Conservation (phyloP, 2,329 filamentous ascomycete genomes). For the Fragosphaeria purpurea region DNA sequence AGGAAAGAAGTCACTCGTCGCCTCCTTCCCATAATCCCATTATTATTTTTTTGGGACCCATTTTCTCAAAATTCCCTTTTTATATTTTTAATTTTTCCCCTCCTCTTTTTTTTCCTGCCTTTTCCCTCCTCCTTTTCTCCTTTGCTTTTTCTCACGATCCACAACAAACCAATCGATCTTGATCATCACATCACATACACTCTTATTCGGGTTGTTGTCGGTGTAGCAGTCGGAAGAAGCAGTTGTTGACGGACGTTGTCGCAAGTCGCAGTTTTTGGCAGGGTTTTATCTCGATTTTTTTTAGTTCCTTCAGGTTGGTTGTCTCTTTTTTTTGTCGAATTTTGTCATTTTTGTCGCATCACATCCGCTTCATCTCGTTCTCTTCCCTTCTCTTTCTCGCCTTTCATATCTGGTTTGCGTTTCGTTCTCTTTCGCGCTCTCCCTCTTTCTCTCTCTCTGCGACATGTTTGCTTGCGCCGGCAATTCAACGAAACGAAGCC, state of each 20-base stretch:
- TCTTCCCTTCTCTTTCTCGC: no score
- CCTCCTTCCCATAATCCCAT: slow-evolving; percentile 8
- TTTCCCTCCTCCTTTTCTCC: slow-evolving; percentile 13
- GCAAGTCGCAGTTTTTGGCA: slow-evolving; percentile 11
- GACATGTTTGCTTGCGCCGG: background rate
- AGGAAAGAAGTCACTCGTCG: slow-evolving; percentile 1
- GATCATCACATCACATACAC: slow-evolving; percentile 8
- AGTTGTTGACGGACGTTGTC: slow-evolving; percentile 12
- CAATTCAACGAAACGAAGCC: no score
- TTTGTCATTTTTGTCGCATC: background rate
- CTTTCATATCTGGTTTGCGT: no score
- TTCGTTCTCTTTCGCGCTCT: background rate
- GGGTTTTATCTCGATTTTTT: slow-evolving; percentile 6
- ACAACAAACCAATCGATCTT: slow-evolving; percentile 9
- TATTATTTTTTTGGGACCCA: background rate
- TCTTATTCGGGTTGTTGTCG: slow-evolving; percentile 14
- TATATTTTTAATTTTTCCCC: slow-evolving; percentile 3
- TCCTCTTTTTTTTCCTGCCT: slow-evolving; percentile 7
- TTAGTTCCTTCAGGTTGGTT: background rate
- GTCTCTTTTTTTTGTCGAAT: background rate
- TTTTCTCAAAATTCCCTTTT: slow-evolving; percentile 1
- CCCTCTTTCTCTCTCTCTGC: background rate
- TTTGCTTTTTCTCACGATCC: slow-evolving; percentile 14
- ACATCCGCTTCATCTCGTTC: no score
- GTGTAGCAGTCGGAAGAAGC: slow-evolving; percentile 17